Evolutionary conservation across 2,329 filamentous ascomycete species (phyloP).

Genomic region (Curvularia eragrostidis): DNA sequence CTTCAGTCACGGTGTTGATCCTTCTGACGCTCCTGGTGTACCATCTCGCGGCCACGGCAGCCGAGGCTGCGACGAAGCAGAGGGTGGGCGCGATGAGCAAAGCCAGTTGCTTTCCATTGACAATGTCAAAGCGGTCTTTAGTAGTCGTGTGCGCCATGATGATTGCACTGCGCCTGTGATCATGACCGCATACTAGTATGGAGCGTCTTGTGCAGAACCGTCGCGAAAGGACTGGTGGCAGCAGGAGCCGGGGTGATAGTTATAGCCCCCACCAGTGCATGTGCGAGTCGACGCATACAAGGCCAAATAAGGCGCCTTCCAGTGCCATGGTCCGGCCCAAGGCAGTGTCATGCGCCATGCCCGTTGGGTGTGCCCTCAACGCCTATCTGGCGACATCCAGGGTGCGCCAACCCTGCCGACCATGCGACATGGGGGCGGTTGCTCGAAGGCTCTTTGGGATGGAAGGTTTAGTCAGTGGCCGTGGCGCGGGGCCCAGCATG

Average conservation of each 20-base stretch:
- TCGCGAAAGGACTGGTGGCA: constrained; percentile 8
- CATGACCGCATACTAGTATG: constrained; percentile 17
- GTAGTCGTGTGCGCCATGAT: constrained; percentile 22
- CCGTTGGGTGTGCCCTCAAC: constrained; percentile 10
- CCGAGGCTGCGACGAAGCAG: constrained; percentile 22
- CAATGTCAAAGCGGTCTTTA: constrained; percentile 23
- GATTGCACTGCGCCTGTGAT: neutral
- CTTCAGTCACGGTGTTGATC: constrained; percentile 27
- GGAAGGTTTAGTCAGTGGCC: neutral
- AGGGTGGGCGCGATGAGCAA: constrained; percentile 27
- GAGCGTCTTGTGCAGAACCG: constrained; percentile 6
- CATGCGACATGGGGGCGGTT: constrained; percentile 14
- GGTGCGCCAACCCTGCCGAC: constrained; percentile 10
- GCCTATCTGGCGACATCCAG: constrained; percentile 13
- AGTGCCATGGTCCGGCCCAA: constrained; percentile 12
- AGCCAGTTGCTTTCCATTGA: constrained; percentile 26
- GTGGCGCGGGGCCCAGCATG: neutral
- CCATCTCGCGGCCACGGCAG: constrained; percentile 28
- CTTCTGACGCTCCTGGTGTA: constrained; percentile 27
- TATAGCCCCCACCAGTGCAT: constrained; percentile 7
- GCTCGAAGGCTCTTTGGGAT: constrained; percentile 8
- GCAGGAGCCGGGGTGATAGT: constrained; percentile 14
- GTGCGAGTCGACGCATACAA: constrained; percentile 14
- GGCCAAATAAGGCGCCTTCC: constrained; percentile 12
- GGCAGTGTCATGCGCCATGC: constrained; percentile 18